Base-by-base conservation (phyloP, 495 filamentous ascomycete genomes). In the Astrothelium macrocarpum region DNA sequence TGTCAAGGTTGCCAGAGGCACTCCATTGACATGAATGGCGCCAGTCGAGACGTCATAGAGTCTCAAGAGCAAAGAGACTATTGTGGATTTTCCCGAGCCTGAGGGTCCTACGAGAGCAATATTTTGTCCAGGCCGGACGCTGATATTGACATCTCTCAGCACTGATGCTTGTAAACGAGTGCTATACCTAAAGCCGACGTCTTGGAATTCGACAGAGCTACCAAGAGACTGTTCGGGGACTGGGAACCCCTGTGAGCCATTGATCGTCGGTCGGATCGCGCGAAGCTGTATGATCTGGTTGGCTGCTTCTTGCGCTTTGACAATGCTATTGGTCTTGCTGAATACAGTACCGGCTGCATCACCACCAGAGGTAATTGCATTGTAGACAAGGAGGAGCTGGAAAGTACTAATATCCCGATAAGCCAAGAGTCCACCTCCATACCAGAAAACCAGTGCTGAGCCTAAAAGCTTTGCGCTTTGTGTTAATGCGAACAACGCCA, bases 1-100 rank as follows among this genome's bases (percentile, higher is more conserved):
- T 18, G 56, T 61, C 32, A 61, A 31, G n/a, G 10, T 56, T 4
- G 20, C 2, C 5, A 67, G 66, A 25, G 45, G 32, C 10, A 32
- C 29, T 29, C 60, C 72, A 53, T 73, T 66, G 29, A 74, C 61
- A 28, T 67, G 32, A 16, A 74, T 49, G 25, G 20, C 62, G 18
- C 72, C 72, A 16, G 64, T 45, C 1, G 49, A 59, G 11, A 67
- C 67, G 58, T 74, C 67, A 62, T 73, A 74, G 65, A 74, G 73
- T 14, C 72, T 65, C 46, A 73, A 71, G 2, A 74, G 32, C 25
- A 74, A 60, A 12, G 67, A 64, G 58, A 74, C 71, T 20, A 67
- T 49, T 1, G 72, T 74, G 25, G 63, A 65, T 53, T 74, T 74
- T 1, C 72, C 72, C 59, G 71, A 71, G 1, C 72, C 72, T 26